Percentiles rank a stretch among this genome's conserved stretches.
Conservation (phyloP, 768 basidiomycete species). For the Leccinum pellstonianum region DNA sequence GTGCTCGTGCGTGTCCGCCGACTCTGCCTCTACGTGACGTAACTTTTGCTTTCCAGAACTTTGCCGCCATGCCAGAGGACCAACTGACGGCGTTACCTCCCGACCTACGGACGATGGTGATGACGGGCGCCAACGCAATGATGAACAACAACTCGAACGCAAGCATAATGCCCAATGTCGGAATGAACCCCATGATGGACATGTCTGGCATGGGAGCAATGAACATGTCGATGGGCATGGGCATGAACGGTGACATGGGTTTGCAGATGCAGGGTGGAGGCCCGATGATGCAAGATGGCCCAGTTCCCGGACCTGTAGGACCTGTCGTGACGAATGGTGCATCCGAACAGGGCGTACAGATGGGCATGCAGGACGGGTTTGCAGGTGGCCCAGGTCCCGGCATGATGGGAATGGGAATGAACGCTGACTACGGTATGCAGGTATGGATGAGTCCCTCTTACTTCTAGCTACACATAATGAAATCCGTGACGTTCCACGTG, state of each 20-base stretch:
- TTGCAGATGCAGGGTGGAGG: slow-evolving; percentile 49
- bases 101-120: slow-evolving; percentile 83
- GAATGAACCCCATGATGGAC: slow-evolving; percentile 76
- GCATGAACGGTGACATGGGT: slow-evolving; percentile 66
- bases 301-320: slow-evolving; percentile 32
- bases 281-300: slow-evolving; percentile 56
- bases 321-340: slow-evolving; percentile 38
- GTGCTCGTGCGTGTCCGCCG: slow-evolving; percentile 59
- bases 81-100: slow-evolving; percentile 75
- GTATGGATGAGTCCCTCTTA: slow-evolving; percentile 43
- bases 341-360: slow-evolving; percentile 39
- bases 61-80: slow-evolving; percentile 79
- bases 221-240: slow-evolving; percentile 55
- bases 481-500: slow-evolving; percentile 33
- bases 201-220: slow-evolving; percentile 64
- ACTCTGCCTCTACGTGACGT: background rate
- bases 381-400: slow-evolving; percentile 44
- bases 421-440: slow-evolving; percentile 72
- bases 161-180: slow-evolving; percentile 52
- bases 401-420: slow-evolving; percentile 74
- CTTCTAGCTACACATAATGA: slow-evolving; percentile 36
- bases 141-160: slow-evolving; percentile 60
- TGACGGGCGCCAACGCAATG: slow-evolving; percentile 77
- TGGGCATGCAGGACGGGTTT: slow-evolving; percentile 43
- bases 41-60: slow-evolving; percentile 50